Evolutionary conservation across 139 green algal species (phyloP).

Genomic region (Klebsormidium nitens): DNA sequence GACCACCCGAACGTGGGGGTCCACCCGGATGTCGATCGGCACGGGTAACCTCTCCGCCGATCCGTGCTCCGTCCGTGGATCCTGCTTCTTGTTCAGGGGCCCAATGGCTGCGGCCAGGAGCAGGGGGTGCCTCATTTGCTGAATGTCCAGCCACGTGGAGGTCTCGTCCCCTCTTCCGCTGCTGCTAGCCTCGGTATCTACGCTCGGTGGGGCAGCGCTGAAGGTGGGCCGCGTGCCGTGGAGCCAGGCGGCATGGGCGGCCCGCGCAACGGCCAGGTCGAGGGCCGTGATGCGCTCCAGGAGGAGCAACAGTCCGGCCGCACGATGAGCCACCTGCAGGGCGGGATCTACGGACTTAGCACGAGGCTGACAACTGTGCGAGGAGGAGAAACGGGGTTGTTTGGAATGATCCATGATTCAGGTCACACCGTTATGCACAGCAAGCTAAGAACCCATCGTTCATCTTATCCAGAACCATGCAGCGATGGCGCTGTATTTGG

Average conservation of each 20-base stretch:
- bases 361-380: too few relatives aligned
- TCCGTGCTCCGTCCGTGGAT: background rate
- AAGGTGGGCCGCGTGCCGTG: slow-evolving; percentile 15
- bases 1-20: slow-evolving; percentile 46
- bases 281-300: slow-evolving; percentile 14
- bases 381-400: too few relatives aligned
- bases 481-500: too few relatives aligned
- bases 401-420: too few relatives aligned
- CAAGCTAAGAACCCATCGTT: too few relatives aligned
- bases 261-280: slow-evolving; percentile 38
- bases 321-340: too few relatives aligned
- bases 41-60: background rate
- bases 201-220: background rate
- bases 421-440: too few relatives aligned
- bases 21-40: slow-evolving; percentile 55
- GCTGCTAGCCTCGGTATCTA: background rate
- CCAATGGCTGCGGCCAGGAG: slow-evolving; percentile 34
- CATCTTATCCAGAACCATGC: too few relatives aligned
- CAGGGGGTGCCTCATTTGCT: slow-evolving; percentile 32
- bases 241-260: slow-evolving; percentile 43
- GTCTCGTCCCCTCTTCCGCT: background rate
- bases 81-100: background rate
- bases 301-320: too few relatives aligned
- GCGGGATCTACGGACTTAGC: too few relatives aligned
- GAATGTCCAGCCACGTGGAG: slow-evolving; percentile 23